Evolutionary conservation across 768 basidiomycete genomes (phyloP).

Genomic region (Lentinula detonsa): DNA sequence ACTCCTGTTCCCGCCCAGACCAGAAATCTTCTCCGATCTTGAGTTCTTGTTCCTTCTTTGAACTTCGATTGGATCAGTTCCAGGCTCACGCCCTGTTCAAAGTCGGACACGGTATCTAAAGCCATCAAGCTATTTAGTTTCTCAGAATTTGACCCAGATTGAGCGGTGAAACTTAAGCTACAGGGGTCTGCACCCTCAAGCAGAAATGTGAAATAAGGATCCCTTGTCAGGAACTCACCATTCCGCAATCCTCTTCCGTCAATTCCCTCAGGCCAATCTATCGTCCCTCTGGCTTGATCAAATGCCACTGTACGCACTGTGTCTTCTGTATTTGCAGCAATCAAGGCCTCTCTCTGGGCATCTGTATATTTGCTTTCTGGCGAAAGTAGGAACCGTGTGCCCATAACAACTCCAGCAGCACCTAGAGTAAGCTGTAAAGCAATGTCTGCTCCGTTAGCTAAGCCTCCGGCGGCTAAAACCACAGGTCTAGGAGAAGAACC

Average conservation of each 20-base stretch:
- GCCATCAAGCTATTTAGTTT: background rate
- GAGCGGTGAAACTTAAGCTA: background rate
- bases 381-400: constrained; percentile 71
- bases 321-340: constrained; percentile 34
- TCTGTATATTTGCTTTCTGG: constrained; percentile 57
- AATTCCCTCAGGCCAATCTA: constrained; percentile 55
- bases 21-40: constrained; percentile 45
- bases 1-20: constrained; percentile 70
- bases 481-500: constrained; percentile 31
- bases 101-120: constrained; percentile 49
- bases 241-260: constrained; percentile 61
- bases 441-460: constrained; percentile 58
- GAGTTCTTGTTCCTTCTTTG: constrained; percentile 34
- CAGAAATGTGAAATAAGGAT: too few species aligned
- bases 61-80: constrained; percentile 37
- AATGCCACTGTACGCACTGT: constrained; percentile 61
- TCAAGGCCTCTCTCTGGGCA: constrained; percentile 46
- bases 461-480: constrained; percentile 71
- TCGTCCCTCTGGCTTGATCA: constrained; percentile 48
- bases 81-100: constrained; percentile 41
- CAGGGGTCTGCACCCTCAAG: background rate
- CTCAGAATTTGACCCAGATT: background rate
- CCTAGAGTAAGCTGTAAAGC: constrained; percentile 63
- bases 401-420: constrained; percentile 60
- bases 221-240: constrained; percentile 22